Evolutionary conservation across 2,329 filamentous ascomycete genomes (phyloP), one percentile per base, ranked within the genome.

Genomic region (Sclerotinia minor): DNA sequence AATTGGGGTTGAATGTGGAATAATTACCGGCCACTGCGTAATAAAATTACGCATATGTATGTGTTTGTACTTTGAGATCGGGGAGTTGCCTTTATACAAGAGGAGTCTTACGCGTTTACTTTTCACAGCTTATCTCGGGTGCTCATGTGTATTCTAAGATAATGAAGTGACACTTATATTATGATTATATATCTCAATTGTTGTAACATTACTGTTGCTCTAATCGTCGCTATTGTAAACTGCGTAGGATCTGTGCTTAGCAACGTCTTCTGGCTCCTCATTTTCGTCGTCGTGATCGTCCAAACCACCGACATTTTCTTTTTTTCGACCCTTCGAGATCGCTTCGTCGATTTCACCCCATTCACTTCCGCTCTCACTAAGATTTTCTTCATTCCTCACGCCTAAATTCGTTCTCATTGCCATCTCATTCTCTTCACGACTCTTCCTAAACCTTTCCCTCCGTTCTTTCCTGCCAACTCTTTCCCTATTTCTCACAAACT

Each of bases 1-100:
- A 65, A 41, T 65, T 59, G 67, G 74, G 72, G 71, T 74, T 74
- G 69, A 73, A 72, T 73, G 72, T 70, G 67, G 71, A 54, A 71
- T 66, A 68, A 66, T 57, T 73, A 70, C 41, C 26, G 45, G 26
- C 53, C 24, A 45, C 4, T 54, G 65, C 57, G 57, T 67, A n/a
- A 67, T 54, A 54, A 63, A 53, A 57, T 26, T 53, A 38, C 65
- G 58, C 47, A 45, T 9, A 53, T 45, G 35, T 44, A 41, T 54
- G 35, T 63, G 47, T 63, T 53, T 67, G 57, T 63, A 60, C 29
- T 29, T 65, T 45, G 63, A 66, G 53, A 57, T 32, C 41, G 50
- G 49, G 24, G 41, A 26, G 50, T 29, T 49, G 32, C 45, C 53
- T 66, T 66, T n/a, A 66, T 13, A 47, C 24, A 29, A 47, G 24